Conservation (phyloP, 1,284 basidiomycete species). For the Cutaneotrichosporon cutaneum region DNA sequence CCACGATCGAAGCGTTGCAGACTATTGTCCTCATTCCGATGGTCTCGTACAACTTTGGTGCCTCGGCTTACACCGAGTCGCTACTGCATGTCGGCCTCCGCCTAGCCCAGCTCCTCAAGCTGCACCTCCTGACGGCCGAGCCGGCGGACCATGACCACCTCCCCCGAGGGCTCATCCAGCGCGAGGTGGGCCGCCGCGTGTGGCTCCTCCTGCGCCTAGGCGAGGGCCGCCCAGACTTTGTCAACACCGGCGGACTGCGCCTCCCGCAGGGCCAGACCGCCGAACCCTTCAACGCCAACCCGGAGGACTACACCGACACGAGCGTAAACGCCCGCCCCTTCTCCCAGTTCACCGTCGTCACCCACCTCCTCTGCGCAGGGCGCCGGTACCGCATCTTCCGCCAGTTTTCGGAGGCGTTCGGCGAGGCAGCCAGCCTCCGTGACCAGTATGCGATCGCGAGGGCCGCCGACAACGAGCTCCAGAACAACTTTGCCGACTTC, state of each 20-base stretch:
- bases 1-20: slow-evolving; percentile 28
- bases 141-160: slow-evolving; percentile 21
- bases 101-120: slow-evolving; percentile 25
- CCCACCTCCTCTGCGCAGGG: slow-evolving; percentile 23
- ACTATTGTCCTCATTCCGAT: slow-evolving; percentile 28
- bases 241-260: slow-evolving; percentile 26
- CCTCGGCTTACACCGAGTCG: slow-evolving; percentile 28
- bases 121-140: slow-evolving; percentile 25
- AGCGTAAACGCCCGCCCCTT: slow-evolving; percentile 14
- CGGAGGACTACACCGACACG: slow-evolving; percentile 26
- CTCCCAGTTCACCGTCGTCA: slow-evolving; percentile 21
- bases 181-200: slow-evolving; percentile 23
- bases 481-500: slow-evolving; percentile 23
- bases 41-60: slow-evolving; percentile 30
- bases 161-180: slow-evolving; percentile 22
- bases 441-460: slow-evolving; percentile 27
- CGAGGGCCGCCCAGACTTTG: slow-evolving; percentile 28
- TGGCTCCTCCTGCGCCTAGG: slow-evolving; percentile 28
- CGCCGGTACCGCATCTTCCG: slow-evolving; percentile 28
- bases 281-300: slow-evolving; percentile 28
- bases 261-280: slow-evolving; percentile 25
- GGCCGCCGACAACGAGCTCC: slow-evolving; percentile 23
- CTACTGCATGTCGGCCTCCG: slow-evolving; percentile 27
- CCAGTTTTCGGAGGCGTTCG: slow-evolving; percentile 28
- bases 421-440: slow-evolving; percentile 22